Evolutionary conservation across 2,329 filamentous ascomycete genomes (phyloP).

Genomic region (Penicillium sp.): DNA sequence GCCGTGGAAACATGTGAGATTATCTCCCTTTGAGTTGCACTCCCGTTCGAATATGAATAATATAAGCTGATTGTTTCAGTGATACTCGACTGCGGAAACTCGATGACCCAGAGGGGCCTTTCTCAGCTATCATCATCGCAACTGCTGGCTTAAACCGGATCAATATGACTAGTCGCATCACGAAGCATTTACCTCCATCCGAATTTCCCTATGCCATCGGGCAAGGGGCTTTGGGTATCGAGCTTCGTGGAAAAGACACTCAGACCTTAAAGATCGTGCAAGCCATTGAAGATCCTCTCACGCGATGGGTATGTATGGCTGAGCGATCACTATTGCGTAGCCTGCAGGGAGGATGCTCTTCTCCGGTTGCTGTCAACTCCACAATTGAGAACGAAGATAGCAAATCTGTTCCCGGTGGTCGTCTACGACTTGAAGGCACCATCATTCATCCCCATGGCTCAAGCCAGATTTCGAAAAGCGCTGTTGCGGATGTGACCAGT

Average conservation of each 20-base stretch:
- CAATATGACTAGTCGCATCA: constrained; percentile 68
- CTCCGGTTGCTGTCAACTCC: constrained; percentile 20
- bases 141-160: constrained; percentile 78
- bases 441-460: constrained; percentile 11
- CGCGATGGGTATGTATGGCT: constrained; percentile 11
- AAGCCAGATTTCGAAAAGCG: constrained; percentile 1
- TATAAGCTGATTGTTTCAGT: background rate
- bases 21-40: no score
- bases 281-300: constrained; percentile 7
- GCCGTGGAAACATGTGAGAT: constrained; percentile 9
- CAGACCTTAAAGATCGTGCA: constrained; percentile 4
- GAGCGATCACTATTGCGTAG: constrained; percentile 13
- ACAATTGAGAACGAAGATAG: background rate
- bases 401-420: background rate
- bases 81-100: constrained; percentile 77
- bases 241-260: constrained; percentile 6
- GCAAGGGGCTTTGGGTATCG: constrained; percentile 71
- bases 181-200: constrained; percentile 66
- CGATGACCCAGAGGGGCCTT: constrained; percentile 67
- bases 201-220: constrained; percentile 81
- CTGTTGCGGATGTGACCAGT: background rate
- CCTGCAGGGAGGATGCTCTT: constrained; percentile 15
- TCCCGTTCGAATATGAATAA: background rate
- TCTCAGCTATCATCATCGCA: constrained; percentile 77
- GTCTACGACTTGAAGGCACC: constrained; percentile 1